A percentile compares a stretch with the other conserved stretches of the same genome.
Evolutionary conservation across 2,329 filamentous ascomycete species (phyloP).

Genomic region (Colletotrichum camelliae): DNA sequence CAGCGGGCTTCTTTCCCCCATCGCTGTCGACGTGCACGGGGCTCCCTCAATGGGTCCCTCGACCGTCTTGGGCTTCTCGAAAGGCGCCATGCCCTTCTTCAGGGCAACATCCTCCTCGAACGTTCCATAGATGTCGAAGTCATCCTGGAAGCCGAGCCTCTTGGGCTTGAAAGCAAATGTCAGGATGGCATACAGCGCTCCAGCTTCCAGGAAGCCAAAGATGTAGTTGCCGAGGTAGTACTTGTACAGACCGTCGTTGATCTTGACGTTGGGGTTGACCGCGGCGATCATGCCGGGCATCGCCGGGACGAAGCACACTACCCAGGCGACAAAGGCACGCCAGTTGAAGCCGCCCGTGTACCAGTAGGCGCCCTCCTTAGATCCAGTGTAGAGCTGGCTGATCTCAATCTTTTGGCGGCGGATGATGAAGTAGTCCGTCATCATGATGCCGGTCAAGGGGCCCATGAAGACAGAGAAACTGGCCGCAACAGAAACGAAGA

Average conservation of each 20-base stretch:
- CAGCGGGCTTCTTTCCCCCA: neutral
- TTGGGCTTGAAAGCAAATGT: constrained; percentile 16
- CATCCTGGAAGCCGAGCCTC: constrained; percentile 10
- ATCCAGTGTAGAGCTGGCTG: constrained; percentile 38
- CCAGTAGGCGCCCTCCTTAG: constrained; percentile 40
- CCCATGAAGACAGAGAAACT: constrained; percentile 34
- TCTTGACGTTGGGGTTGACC: constrained; percentile 19
- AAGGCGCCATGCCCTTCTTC: constrained; percentile 19
- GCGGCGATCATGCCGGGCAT: constrained; percentile 30
- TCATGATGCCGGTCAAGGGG: constrained; percentile 33
- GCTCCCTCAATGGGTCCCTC: neutral
- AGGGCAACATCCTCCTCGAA: constrained; percentile 19
- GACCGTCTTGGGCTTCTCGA: constrained; percentile 7
- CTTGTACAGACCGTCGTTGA: constrained; percentile 25
- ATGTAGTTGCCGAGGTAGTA: constrained; percentile 24
- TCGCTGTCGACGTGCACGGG: neutral
- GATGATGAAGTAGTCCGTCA: constrained; percentile 33
- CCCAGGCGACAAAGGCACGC: constrained; percentile 37
- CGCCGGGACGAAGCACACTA: constrained; percentile 34
- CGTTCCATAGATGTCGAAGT: constrained; percentile 18
- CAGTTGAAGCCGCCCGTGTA: constrained; percentile 39
- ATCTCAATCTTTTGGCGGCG: constrained; percentile 40
- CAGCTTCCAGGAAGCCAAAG: constrained; percentile 21
- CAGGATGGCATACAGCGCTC: constrained; percentile 8
- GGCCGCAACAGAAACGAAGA: constrained; percentile 30